Percentiles rank a stretch among this genome's conserved stretches.
These are phyloP conservation scores for Beauveria caledonica DNA, from an alignment of 2,329 filamentous ascomycete species.

Conservation along the genomic window DNA sequence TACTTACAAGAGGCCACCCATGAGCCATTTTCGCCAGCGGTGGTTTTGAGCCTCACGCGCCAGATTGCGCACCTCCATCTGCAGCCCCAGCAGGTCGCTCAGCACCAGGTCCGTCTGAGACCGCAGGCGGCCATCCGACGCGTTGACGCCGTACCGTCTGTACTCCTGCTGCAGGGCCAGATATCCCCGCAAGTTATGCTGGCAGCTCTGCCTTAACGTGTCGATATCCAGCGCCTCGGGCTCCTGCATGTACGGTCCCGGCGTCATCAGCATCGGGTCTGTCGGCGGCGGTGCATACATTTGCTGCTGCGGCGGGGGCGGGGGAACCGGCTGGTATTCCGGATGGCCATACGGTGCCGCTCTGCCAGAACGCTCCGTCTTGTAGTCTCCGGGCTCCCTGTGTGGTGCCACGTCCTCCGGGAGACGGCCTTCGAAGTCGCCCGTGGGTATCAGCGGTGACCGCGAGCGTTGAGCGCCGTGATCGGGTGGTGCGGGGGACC, in stretches of 20 bases:
- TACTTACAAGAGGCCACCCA: conserved; percentile 44
- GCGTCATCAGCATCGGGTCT: neutral
- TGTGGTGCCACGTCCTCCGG: conserved; percentile 15
- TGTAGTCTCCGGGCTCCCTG: conserved; percentile 16
- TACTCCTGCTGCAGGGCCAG: conserved; percentile 25
- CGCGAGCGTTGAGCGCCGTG: conserved; percentile 1
- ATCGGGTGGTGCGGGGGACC: neutral
- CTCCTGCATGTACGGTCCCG: neutral
- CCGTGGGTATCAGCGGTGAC: neutral
- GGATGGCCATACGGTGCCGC: conserved; percentile 11
- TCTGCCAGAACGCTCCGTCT: conserved; percentile 17
- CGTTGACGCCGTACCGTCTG: conserved; percentile 20
- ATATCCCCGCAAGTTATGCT: conserved; percentile 29
- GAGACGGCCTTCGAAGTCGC: neutral
- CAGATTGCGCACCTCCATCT: conserved; percentile 35
- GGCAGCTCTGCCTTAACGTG: conserved; percentile 26
- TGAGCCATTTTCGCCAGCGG: conserved; percentile 44
- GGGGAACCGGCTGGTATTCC: conserved; percentile 17
- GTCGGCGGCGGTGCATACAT: conserved; percentile 9
- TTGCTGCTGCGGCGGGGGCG: conserved; percentile 23
- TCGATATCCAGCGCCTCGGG: conserved; percentile 20
- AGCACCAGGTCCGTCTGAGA: conserved; percentile 34
- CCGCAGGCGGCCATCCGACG: conserved; percentile 33
- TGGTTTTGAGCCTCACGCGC: conserved; percentile 37
- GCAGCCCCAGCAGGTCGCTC: conserved; percentile 35